A percentile compares a stretch with the other conserved stretches of the same genome.
Evolutionary conservation across 225 moss, liverwort and hornwort genomes (phyloP).

Genomic region (Ulota crispa): DNA sequence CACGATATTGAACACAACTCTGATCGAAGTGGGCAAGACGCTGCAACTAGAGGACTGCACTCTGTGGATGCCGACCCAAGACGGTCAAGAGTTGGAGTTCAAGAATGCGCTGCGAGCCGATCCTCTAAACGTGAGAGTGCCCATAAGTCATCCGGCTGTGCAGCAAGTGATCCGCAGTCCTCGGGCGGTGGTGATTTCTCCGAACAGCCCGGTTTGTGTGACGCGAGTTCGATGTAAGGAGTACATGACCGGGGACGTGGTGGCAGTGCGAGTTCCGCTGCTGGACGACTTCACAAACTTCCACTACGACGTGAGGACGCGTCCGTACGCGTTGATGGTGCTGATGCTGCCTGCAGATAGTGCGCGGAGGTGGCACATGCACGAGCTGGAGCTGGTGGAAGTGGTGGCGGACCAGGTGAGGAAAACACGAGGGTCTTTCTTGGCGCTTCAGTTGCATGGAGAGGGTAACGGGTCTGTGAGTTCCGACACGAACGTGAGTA

Average conservation of each 20-base stretch:
- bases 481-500: not conserved
- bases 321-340: slow-evolving; percentile 58
- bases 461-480: not conserved
- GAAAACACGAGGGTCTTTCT: not conserved
- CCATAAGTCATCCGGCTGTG: slow-evolving; percentile 44
- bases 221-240: slow-evolving; percentile 41
- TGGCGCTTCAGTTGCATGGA: slow-evolving; percentile 8
- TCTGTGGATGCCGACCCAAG: slow-evolving; percentile 60
- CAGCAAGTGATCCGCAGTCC: slow-evolving; percentile 58
- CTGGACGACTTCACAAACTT: slow-evolving; percentile 41
- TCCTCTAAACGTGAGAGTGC: slow-evolving; percentile 31
- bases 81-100: slow-evolving; percentile 52
- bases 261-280: slow-evolving; percentile 60
- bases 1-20: slow-evolving; percentile 60
- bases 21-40: slow-evolving; percentile 58
- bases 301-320: slow-evolving; percentile 36
- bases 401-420: slow-evolving; percentile 64
- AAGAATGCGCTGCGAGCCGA: slow-evolving; percentile 54
- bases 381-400: slow-evolving; percentile 63
- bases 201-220: slow-evolving; percentile 54
- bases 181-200: slow-evolving; percentile 49
- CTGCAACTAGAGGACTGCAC: slow-evolving; percentile 62
- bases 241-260: slow-evolving; percentile 53
- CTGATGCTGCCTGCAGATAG: slow-evolving; percentile 60
- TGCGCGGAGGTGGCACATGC: slow-evolving; percentile 66